A percentile compares a stretch with the other conserved stretches of the same genome.
Evolutionary conservation across 805 yeast genomes (phyloP).

Genomic region (Teunomyces atbi): DNA sequence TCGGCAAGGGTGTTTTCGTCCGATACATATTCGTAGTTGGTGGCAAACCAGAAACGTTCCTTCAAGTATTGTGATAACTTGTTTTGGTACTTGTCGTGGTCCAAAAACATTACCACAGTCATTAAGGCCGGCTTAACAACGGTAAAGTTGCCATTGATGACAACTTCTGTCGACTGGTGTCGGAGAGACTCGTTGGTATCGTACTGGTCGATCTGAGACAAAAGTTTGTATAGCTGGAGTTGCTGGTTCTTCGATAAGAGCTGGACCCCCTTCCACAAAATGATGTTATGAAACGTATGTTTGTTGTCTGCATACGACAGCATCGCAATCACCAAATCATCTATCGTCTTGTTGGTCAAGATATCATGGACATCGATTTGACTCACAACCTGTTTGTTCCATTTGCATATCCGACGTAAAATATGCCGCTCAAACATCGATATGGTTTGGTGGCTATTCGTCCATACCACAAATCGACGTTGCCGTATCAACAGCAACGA

Average conservation of each 20-base stretch:
- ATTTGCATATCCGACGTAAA: conserved; percentile 2
- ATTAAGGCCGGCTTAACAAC: conserved; percentile 8
- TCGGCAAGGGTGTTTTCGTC: conserved; percentile 5
- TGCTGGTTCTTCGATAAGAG: conserved; percentile 5
- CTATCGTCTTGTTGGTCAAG: conserved; percentile 2
- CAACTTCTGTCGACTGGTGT: background rate
- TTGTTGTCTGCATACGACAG: background rate
- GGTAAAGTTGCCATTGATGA: conserved; percentile 3
- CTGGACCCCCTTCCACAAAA: conserved; percentile 7
- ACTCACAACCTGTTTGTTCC: conserved; percentile 3
- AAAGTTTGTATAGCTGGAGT: conserved; percentile 8
- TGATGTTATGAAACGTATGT: conserved; percentile 5
- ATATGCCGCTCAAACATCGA: background rate
- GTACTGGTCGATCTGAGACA: conserved; percentile 8
- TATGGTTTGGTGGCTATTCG: conserved; percentile 2
- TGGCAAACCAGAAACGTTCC: conserved; percentile 15
- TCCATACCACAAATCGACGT: conserved; percentile 7
- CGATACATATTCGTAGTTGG: conserved; percentile 10
- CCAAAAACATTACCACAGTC: conserved; percentile 10
- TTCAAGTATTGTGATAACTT: conserved; percentile 11
- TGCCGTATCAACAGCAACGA: conserved; percentile 6
- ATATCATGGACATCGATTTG: conserved; percentile 5
- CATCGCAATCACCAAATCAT: conserved; percentile 5
- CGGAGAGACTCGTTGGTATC: conserved; percentile 8
- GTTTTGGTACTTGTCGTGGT: conserved; percentile 2